phyloP scores from a whole-genome alignment of 2,329 filamentous ascomycete species.

The Botrytis elliptica region DNA sequence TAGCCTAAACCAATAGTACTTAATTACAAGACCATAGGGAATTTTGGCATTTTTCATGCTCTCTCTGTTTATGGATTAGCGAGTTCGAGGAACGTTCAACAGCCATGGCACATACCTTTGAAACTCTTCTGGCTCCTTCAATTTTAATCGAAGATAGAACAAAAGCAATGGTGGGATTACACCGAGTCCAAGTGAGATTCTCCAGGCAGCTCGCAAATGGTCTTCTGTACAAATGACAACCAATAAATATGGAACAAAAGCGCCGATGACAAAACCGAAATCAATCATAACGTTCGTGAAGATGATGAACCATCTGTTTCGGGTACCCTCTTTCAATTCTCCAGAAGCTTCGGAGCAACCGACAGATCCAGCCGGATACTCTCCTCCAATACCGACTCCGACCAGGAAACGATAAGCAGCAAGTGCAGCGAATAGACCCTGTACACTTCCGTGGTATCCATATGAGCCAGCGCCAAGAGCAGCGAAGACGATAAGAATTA shows the following conservation, averaged over 20 bases:
- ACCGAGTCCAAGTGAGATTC: slow-evolving; percentile 75
- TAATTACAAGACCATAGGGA: slow-evolving; percentile 55
- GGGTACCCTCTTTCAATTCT: slow-evolving; percentile 73
- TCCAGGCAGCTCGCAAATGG: slow-evolving; percentile 76
- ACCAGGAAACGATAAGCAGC: slow-evolving; percentile 80
- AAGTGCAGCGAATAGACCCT: slow-evolving; percentile 74
- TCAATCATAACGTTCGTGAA: slow-evolving; percentile 91
- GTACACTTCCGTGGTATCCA: slow-evolving; percentile 63
- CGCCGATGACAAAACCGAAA: slow-evolving; percentile 70
- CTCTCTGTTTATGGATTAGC: slow-evolving; percentile 31
- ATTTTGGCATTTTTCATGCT: slow-evolving; percentile 46
- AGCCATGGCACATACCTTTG: slow-evolving; percentile 39
- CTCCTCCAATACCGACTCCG: slow-evolving; percentile 68
- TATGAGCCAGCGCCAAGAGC: slow-evolving; percentile 77
- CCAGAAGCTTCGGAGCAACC: slow-evolving; percentile 81
- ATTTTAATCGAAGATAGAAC: slow-evolving; percentile 67
- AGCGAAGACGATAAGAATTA: slow-evolving; percentile 83
- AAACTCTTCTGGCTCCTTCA: slow-evolving; percentile 79
- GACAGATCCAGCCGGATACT: slow-evolving; percentile 82
- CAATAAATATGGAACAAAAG: slow-evolving; percentile 70
- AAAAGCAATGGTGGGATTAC: slow-evolving; percentile 73
- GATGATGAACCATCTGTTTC: slow-evolving; percentile 89
- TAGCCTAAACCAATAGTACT: slow-evolving; percentile 74
- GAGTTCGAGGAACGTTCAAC: not conserved
- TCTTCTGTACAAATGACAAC: slow-evolving; percentile 52